Conservation (phyloP, 495 filamentous ascomycete genomes). For the Parmelia sp. region DNA sequence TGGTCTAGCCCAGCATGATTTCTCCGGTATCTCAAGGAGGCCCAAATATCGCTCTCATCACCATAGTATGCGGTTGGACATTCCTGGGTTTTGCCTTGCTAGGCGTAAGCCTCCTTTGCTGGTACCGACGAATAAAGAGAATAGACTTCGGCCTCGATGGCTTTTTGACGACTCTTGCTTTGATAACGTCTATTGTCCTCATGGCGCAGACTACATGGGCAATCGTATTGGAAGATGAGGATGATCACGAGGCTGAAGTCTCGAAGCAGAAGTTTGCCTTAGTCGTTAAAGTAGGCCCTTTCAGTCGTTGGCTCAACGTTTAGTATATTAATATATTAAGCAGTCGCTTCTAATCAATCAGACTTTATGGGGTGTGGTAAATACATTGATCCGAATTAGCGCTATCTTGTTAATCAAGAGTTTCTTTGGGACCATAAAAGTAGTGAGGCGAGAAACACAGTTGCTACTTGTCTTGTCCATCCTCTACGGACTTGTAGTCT, state of each 20-base stretch:
- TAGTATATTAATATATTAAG: background rate
- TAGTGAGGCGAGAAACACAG: too few relatives aligned
- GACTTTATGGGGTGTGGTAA: conserved; percentile 28
- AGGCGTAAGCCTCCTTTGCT: background rate
- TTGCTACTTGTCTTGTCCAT: conserved; percentile 9
- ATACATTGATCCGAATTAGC: conserved; percentile 22
- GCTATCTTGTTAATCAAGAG: conserved; percentile 7
- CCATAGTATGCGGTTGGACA: conserved; percentile 5
- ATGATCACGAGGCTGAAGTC: background rate
- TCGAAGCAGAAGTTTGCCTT: background rate
- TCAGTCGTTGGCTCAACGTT: background rate
- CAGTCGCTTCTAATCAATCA: conserved; percentile 28
- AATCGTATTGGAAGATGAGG: background rate
- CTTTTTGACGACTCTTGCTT: background rate
- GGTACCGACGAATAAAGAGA: background rate
- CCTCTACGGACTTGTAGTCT: conserved; percentile 19
- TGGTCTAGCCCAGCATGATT: background rate
- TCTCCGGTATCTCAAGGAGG: conserved; percentile 6
- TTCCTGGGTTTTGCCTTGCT: background rate
- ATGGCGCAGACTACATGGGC: background rate
- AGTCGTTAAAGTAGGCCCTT: conserved; percentile 12
- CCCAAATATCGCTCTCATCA: conserved; percentile 8
- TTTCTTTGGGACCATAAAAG: background rate
- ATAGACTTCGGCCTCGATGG: background rate
- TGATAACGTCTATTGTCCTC: background rate